Evolutionary conservation across 2,329 filamentous ascomycete species (phyloP), one percentile per base, ranked within the genome.

Genomic region (Ustilaginoidea virens): DNA sequence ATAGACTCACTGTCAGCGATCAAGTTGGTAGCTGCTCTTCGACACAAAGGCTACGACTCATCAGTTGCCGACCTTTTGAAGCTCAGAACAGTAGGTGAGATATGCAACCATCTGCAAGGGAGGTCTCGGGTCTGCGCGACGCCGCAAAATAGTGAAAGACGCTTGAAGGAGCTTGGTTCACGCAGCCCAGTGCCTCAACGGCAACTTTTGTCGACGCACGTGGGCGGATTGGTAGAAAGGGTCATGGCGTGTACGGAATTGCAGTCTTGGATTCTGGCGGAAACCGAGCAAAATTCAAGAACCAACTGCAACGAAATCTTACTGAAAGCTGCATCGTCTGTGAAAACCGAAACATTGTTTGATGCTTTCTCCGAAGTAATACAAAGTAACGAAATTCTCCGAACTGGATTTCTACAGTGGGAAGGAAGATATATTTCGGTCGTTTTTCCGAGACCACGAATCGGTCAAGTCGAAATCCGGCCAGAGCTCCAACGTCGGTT

Each of bases 231-330:
- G 5, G 22, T 33, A 7, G 30, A 35, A 23, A 30, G 24, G 12
- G 7, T 13, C 10, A 28, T 64, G 12, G 63, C 64, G 4, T 90
- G 81, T 46, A 86, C 75, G 4, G 65, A 74, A 10, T 59, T 90
- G 7, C 86, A 94, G 42, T 56, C 66, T 12, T 74, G 81, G 2
- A 92, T 93, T 82, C 60, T 93, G 11, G 61, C 69, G 0, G 82
- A 92, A 52, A 86, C 81, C 1, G 51, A 61, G 3, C 60, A 56
- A 12, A 59, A 74, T 34, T 37, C 60, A 2, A 53, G 52, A 26
- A 63, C 74, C 6, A 93, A 94, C 45, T 80, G 77, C 52, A 94
- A 93, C 40, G 75, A 74, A 58, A 56, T 90, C 8, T 67, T 79
- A 39, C 47, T 92, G 1, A 56, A 68, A n/a, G 52, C 80, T 8